Percentiles rank a stretch among this genome's conserved stretches.
phyloP scores from a whole-genome alignment of 805 yeast genomes.

The Ogataea dorogensis region DNA sequence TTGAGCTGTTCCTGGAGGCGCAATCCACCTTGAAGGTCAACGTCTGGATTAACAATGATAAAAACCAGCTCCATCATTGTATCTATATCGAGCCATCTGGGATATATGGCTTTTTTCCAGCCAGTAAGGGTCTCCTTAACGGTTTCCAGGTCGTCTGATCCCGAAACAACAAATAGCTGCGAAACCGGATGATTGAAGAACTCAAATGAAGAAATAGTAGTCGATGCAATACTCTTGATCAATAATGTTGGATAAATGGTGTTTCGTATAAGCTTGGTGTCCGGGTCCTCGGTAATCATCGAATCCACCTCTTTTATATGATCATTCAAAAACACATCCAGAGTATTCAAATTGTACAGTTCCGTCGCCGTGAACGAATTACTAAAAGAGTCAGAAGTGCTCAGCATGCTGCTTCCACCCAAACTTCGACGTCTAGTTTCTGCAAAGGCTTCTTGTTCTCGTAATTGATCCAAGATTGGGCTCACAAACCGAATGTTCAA shows the following conservation, averaged over 20 bases:
- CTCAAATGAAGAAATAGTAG: slow-evolving; percentile 71
- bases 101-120: slow-evolving; percentile 48
- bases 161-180: slow-evolving; percentile 65
- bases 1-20: slow-evolving; percentile 33
- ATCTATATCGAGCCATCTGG: slow-evolving; percentile 64
- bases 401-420: slow-evolving; percentile 12
- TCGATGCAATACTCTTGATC: slow-evolving; percentile 56
- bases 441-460: slow-evolving; percentile 20
- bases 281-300: slow-evolving; percentile 8
- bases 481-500: slow-evolving; percentile 29
- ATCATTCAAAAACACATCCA: slow-evolving; percentile 22
- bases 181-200: slow-evolving; percentile 84
- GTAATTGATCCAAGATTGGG: slow-evolving; percentile 26
- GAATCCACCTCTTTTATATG: slow-evolving; percentile 23
- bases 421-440: slow-evolving; percentile 16
- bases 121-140: slow-evolving; percentile 57
- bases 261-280: slow-evolving; percentile 35
- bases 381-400: slow-evolving; percentile 12
- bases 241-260: slow-evolving; percentile 58
- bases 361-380: slow-evolving; percentile 20
- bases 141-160: slow-evolving; percentile 49
- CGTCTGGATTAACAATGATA: slow-evolving; percentile 46
- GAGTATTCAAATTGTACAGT: slow-evolving; percentile 19
- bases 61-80: slow-evolving; percentile 57
- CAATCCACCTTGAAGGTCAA: slow-evolving; percentile 41